These are phyloP conservation scores for Fusarium sterilihyphosum DNA, from an alignment of 2,329 filamentous ascomycete genomes.

Conservation along the genomic window DNA sequence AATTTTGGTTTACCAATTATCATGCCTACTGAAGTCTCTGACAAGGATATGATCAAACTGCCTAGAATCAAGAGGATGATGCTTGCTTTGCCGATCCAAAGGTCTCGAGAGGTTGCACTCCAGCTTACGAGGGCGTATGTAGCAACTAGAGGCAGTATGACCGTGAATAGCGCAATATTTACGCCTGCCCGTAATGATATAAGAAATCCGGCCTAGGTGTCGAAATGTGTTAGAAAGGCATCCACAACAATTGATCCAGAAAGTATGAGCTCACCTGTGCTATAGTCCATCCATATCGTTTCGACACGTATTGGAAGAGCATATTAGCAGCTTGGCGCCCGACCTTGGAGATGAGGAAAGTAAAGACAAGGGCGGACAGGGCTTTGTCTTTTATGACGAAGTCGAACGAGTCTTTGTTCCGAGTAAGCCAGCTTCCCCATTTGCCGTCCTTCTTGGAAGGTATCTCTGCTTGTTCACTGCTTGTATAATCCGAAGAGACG, in stretches of 20 bases:
- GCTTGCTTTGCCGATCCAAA: neutral
- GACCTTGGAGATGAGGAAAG: neutral
- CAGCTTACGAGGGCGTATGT: neutral
- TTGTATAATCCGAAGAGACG: neutral
- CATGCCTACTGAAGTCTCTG: neutral
- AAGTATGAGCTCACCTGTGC: neutral
- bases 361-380: neutral
- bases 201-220: neutral
- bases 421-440: neutral
- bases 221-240: neutral
- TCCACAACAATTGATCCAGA: neutral
- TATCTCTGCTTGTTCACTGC: neutral
- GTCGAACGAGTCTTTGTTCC: neutral
- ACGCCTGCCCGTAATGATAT: neutral
- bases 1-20: neutral
- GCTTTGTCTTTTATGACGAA: neutral
- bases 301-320: slow-evolving; percentile 6
- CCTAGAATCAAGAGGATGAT: neutral
- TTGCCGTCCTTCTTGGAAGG: neutral
- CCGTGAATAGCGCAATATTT: neutral
- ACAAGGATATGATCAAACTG: neutral
- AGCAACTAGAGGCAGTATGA: neutral
- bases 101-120: neutral
- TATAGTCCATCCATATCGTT: slow-evolving; percentile 2
- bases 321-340: neutral